Percentiles rank a stretch among this genome's conserved stretches.
phyloP scores from a whole-genome alignment of 106 monocot genomes.

The Gastrodia elata region DNA sequence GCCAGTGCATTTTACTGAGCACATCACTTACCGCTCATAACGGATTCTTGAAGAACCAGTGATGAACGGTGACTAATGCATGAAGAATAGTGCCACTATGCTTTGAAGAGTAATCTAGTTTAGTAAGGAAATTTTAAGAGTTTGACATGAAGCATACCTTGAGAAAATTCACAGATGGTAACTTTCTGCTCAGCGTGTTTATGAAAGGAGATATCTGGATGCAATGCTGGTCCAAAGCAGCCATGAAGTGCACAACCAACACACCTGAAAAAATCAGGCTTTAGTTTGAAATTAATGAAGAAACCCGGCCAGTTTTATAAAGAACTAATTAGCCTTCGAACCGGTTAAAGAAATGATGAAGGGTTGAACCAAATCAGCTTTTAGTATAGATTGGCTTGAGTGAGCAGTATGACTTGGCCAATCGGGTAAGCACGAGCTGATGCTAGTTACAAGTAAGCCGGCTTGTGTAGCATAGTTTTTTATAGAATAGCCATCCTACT shows the following conservation, averaged over 20 bases:
- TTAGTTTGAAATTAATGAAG: background rate
- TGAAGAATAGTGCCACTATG: too few relatives aligned
- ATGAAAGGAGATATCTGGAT: constrained; percentile 42
- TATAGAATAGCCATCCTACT: too few relatives aligned
- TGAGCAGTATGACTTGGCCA: too few relatives aligned
- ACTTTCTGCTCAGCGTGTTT: constrained; percentile 33
- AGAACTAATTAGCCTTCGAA: background rate
- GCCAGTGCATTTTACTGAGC: background rate
- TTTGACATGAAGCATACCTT: background rate
- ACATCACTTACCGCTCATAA: too few relatives aligned
- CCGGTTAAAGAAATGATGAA: background rate
- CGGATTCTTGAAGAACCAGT: too few relatives aligned
- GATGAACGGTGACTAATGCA: too few relatives aligned
- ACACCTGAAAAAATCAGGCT: constrained; percentile 1
- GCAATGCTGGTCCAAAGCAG: constrained; percentile 26
- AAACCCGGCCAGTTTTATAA: background rate
- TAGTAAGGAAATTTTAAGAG: background rate
- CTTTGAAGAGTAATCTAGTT: too few relatives aligned
- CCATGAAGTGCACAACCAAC: constrained; percentile 45
- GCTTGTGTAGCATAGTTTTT: too few relatives aligned
- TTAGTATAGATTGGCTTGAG: too few relatives aligned
- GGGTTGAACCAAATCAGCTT: too few relatives aligned
- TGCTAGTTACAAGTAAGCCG: too few relatives aligned
- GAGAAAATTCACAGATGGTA: constrained; percentile 39
- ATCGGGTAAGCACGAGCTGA: too few relatives aligned